These are phyloP conservation scores for Penicillium pancosmium DNA, from an alignment of 495 filamentous ascomycete species.

Conservation along the genomic window DNA sequence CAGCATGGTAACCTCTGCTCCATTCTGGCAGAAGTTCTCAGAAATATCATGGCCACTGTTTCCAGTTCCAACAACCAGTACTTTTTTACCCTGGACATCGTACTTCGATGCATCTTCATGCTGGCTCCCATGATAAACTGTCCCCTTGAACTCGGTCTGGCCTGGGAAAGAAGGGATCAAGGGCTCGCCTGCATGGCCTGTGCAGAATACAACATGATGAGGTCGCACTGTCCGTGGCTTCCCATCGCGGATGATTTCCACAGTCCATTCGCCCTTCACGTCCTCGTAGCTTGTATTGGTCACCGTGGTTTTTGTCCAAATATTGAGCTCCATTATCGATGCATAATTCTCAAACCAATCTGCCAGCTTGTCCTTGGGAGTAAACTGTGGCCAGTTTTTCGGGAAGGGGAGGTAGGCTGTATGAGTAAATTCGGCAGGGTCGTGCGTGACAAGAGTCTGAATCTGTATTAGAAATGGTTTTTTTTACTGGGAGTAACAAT, in stretches of 20 bases:
- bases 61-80: constrained; percentile 68
- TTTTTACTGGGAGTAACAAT: not conserved
- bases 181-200: constrained; percentile 38
- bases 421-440: not conserved
- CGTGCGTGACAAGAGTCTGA: not conserved
- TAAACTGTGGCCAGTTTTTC: not conserved
- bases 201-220: constrained; percentile 35
- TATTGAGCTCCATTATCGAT: constrained; percentile 63
- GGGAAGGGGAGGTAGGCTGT: not conserved
- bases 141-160: constrained; percentile 39
- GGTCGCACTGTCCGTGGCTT: constrained; percentile 35
- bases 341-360: constrained; percentile 60
- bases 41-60: constrained; percentile 75
- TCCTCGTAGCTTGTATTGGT: constrained; percentile 50
- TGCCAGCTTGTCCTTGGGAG: not conserved
- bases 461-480: not conserved
- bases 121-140: constrained; percentile 31
- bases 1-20: constrained; percentile 67
- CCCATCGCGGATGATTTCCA: constrained; percentile 46
- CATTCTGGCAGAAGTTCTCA: constrained; percentile 70
- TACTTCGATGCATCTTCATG: constrained; percentile 18
- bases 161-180: constrained; percentile 38
- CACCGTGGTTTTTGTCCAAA: constrained; percentile 61
- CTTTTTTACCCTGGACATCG: constrained; percentile 55
- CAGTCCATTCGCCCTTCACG: constrained; percentile 55